Base-by-base conservation (phyloP, 306 rosid species). In the Cicer chorassanicum region DNA sequence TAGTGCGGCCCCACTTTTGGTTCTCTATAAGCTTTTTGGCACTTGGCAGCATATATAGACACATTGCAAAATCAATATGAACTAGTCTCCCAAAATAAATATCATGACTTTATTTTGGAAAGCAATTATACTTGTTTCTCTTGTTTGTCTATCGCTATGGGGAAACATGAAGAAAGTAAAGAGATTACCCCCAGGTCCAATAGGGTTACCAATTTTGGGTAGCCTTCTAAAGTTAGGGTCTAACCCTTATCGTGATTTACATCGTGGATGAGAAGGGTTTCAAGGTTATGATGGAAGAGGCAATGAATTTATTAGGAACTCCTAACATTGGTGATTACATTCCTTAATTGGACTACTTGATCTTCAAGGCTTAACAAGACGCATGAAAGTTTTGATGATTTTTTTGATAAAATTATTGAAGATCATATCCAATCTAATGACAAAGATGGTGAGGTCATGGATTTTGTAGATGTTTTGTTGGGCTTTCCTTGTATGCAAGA, bases 401-500 rank as follows among this genome's bases (percentile, higher is more conserved):
- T 89, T 67, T 80, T 92, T 13, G 96, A 89, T 53, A 89, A 66
- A 76, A 75, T 86, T 24, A 81, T 92, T 18, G 88, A 89, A 10
- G 90, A 89, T 9, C 97, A 89, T 53, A 6, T 85, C 6, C 80
- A 82, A 42, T 67, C 79, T 9, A 29, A 78, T 43, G 70, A 53
- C 9, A 67, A 36, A 39, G 54, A 77, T 45, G 67, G 76, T 7
- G 81, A 81, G 40, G 18, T 72, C 6, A 90, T 84, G 59, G 93
- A 90, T 67, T 88, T 89, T 16, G 90, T 92, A 9, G 89, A 92
- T 74, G 84, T 87, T 46, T 77, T 92, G 92, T 51, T 89, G 79
- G 66, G 83, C 1, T 75, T 89, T 68, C 63, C 79, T 65, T 89
- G 81, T 6, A 79, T 84, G 1, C 9, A 70, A 55, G 85, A 84